Percentiles rank a stretch among this genome's conserved stretches.
phyloP scores from a whole-genome alignment of 192 early-diverging fungal genomes.

The Coemansia sp. region DNA sequence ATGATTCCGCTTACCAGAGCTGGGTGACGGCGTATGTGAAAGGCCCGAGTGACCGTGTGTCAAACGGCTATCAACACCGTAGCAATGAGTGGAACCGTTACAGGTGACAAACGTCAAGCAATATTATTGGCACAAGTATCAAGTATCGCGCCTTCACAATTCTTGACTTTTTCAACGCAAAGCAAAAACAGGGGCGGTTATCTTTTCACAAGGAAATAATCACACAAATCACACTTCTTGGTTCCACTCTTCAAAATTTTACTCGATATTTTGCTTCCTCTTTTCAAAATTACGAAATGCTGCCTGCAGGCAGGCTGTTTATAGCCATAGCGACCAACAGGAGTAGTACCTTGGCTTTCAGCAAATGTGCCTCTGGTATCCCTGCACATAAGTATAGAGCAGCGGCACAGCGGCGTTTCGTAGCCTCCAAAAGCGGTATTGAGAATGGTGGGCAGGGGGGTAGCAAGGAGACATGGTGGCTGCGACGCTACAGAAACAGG shows the following conservation, averaged over 20 bases:
- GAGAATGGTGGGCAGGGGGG: neutral
- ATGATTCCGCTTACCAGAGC: neutral
- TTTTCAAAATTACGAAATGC: neutral
- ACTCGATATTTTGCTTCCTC: neutral
- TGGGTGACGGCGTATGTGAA: neutral
- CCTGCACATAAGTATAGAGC: neutral
- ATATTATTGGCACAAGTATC: too few species aligned
- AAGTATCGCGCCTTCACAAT: too few species aligned
- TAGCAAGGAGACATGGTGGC: conserved; percentile 1
- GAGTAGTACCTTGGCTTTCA: neutral
- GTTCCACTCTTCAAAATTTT: neutral
- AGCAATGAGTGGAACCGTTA: too few species aligned
- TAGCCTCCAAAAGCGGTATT: neutral
- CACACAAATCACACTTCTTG: neutral
- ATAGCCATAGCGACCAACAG: neutral
- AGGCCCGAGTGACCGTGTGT: neutral
- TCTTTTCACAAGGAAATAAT: too few species aligned
- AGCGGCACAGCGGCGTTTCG: neutral
- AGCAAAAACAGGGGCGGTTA: too few species aligned
- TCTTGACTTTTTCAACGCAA: too few species aligned
- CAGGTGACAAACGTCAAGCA: too few species aligned
- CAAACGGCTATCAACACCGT: neutral
- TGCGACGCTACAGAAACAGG: conserved; percentile 15
- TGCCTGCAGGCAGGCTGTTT: conserved; percentile 3
- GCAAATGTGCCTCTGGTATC: neutral